Percentiles rank a stretch among this genome's conserved stretches.
Conservation (phyloP, 345 rosid species). For the Acer saccharum region DNA sequence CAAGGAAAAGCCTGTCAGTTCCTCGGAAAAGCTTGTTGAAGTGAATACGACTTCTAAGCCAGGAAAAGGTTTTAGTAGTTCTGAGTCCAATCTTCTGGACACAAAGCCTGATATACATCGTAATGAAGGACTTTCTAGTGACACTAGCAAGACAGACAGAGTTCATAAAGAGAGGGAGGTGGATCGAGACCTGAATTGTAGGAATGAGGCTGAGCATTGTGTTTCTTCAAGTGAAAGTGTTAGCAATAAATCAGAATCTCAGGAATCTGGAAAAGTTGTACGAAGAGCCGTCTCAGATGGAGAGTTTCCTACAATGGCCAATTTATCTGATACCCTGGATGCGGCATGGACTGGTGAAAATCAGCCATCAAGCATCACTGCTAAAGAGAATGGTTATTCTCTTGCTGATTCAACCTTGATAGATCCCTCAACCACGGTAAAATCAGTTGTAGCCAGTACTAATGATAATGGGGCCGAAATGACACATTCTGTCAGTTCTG, state of each 20-base stretch:
- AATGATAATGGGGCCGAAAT: slow-evolving; percentile 38
- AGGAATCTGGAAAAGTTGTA: slow-evolving; percentile 48
- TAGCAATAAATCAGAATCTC: slow-evolving; percentile 34
- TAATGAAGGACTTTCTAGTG: slow-evolving; percentile 32
- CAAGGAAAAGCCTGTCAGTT: slow-evolving; percentile 39
- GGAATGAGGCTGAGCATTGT: slow-evolving; percentile 35
- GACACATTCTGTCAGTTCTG: slow-evolving; percentile 23
- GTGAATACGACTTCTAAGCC: slow-evolving; percentile 37
- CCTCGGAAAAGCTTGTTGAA: slow-evolving; percentile 59
- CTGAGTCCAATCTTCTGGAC: slow-evolving; percentile 39
- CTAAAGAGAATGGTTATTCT: slow-evolving; percentile 36
- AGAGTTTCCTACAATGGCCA: slow-evolving; percentile 39
- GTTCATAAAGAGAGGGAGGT: slow-evolving; percentile 35
- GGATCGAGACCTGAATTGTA: slow-evolving; percentile 32
- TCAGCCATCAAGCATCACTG: slow-evolving; percentile 32
- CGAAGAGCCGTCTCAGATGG: slow-evolving; percentile 52
- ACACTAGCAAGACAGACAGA: slow-evolving; percentile 20
- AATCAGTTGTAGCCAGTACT: slow-evolving; percentile 25
- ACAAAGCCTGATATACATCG: slow-evolving; percentile 34
- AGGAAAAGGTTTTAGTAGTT: slow-evolving; percentile 41
- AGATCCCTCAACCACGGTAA: slow-evolving; percentile 27
- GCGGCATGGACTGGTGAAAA: slow-evolving; percentile 76
- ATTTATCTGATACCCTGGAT: slow-evolving; percentile 76
- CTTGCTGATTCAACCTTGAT: slow-evolving; percentile 28
- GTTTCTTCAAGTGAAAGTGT: slow-evolving; percentile 36